These are phyloP conservation scores for Kandelia obovata DNA, from an alignment of 345 rosid species.

Conservation along the genomic window DNA sequence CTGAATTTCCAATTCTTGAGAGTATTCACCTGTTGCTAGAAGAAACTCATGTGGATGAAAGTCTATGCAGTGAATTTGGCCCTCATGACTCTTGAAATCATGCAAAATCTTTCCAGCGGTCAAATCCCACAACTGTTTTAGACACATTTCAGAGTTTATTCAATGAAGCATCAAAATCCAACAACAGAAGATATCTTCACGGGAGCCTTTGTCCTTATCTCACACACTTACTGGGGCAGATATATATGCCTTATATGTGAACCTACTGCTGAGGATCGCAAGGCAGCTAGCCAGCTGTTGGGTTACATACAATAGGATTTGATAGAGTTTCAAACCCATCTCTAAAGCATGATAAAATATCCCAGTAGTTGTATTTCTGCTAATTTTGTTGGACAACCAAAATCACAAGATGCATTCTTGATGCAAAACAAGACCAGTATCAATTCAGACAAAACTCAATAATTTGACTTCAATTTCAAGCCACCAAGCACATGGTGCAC, in stretches of 20 bases:
- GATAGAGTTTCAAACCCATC: not conserved
- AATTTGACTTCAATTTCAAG: not conserved
- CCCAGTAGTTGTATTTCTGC: not conserved
- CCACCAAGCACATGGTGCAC: not conserved
- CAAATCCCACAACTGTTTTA: conserved; percentile 89
- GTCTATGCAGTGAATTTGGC: conserved; percentile 94
- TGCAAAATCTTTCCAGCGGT: conserved; percentile 95
- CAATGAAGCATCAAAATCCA: conserved; percentile 4
- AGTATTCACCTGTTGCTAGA: conserved; percentile 80
- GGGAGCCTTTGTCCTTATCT: not conserved
- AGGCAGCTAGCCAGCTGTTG: not conserved
- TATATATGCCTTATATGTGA: not conserved
- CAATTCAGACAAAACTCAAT: not conserved
- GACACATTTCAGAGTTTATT: conserved; percentile 1
- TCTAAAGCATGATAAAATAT: not conserved
- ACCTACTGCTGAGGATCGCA: not conserved
- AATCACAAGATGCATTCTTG: not conserved
- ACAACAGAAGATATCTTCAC: not conserved
- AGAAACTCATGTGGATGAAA: conserved; percentile 97
- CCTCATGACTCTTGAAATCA: conserved; percentile 90
- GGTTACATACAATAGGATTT: not conserved
- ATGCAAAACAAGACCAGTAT: not conserved
- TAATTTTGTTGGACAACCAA: not conserved
- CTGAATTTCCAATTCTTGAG: not conserved
- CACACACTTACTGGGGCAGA: not conserved